Conservation (phyloP, 2,329 filamentous ascomycete species). For the Gremmenia infestans region DNA sequence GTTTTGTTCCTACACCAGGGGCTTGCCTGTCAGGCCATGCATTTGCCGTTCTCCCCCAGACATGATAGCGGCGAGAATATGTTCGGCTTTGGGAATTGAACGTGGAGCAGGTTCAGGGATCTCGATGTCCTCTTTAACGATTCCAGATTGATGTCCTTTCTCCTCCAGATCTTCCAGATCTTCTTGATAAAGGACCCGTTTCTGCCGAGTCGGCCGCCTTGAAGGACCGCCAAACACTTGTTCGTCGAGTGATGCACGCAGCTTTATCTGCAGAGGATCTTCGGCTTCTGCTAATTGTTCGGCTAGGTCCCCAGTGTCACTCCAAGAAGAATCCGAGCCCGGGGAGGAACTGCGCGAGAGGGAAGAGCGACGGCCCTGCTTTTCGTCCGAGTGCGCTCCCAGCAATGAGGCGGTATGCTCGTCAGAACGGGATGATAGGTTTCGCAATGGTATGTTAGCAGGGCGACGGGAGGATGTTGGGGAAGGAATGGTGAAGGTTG, state of each 20-base stretch:
- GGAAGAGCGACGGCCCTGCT: constrained; percentile 38
- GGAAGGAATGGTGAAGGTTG: constrained; percentile 77
- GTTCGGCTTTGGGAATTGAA: constrained; percentile 61
- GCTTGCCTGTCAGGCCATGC: constrained; percentile 92
- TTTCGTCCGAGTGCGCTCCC: constrained; percentile 37
- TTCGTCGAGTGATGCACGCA: constrained; percentile 61
- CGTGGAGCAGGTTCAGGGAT: constrained; percentile 66
- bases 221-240: constrained; percentile 49
- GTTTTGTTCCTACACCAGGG: constrained; percentile 66
- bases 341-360: constrained; percentile 51
- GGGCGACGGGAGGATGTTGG: constrained; percentile 61
- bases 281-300: constrained; percentile 82
- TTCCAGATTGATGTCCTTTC: constrained; percentile 35
- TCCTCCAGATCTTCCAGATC: constrained; percentile 36
- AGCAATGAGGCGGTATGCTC: constrained; percentile 44
- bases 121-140: constrained; percentile 71
- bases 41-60: constrained; percentile 69
- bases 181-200: constrained; percentile 65
- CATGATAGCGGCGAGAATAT: constrained; percentile 79
- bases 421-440: constrained; percentile 44
- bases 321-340: constrained; percentile 76
- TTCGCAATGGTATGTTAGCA: constrained; percentile 84
- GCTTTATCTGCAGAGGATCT: constrained; percentile 70
- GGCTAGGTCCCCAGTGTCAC: constrained; percentile 89
- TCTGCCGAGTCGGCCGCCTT: constrained; percentile 46